Evolutionary conservation across 2,329 filamentous ascomycete species (phyloP), one percentile per base, ranked within the genome.

Genomic region (Aspergillus sp.): DNA sequence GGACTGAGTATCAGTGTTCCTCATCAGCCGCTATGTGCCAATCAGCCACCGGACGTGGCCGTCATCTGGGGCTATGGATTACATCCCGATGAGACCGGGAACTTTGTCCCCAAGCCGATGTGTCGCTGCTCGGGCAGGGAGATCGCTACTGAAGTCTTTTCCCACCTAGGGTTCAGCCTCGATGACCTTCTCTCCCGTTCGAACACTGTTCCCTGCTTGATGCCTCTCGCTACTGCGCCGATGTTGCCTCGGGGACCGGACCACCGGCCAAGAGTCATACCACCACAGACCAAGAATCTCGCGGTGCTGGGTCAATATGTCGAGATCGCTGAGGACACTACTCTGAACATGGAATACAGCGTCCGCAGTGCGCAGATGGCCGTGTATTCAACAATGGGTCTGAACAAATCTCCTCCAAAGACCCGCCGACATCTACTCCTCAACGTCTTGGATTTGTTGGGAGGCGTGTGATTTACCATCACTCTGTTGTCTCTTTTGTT

Each of bases 221-320:
- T 75, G 66, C 72, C 73, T 7, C 68, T 70, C 45, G 68, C 70
- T 20, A 73, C 72, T 3, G 60, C 65, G 10, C 65, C 70, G 45
- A 69, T 73, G 50, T 58, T 73, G 52, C 64, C 68, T 3, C 64
- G 71, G 6, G 55, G 61, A 14, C 47, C 56, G 2, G 63, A 64
- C 8, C 70, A 74, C 57, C 62, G 73, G 3, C 73, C 73, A 7
- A 50, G 60, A 14, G 68, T 74, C 2, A 65, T 75, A 44, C 73
- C 70, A 1, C 50, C 61, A 26, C 64, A 65, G 14, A 64, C 65
- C 11, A 65, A 58, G 17, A 75, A 74, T 54, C 64, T 73, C 47
- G 73, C 67, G 2, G 61, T 72, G 22, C 53, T 74, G 16, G 72
- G 73, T n/a, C 72, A 75, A 58, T 76, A 69, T 55, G 72, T 70